These are phyloP conservation scores for Picea sitchensis DNA, from an alignment of 75 land plant genomes.

Conservation along the genomic window DNA sequence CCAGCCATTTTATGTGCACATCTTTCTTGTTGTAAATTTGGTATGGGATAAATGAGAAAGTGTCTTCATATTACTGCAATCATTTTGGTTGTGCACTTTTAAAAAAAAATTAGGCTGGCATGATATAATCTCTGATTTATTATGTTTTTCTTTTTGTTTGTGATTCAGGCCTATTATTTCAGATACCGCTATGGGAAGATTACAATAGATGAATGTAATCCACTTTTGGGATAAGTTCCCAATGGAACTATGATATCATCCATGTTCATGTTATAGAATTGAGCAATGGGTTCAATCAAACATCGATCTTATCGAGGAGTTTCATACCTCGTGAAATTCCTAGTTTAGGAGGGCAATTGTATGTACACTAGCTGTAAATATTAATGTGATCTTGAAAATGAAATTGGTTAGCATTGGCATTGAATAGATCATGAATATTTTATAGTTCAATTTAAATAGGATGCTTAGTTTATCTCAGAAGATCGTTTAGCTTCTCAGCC, in stretches of 20 bases:
- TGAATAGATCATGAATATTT: too few relatives aligned
- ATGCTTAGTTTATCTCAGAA: too few relatives aligned
- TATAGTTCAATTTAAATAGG: too few relatives aligned
- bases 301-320: not conserved
- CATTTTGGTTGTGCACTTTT: not conserved
- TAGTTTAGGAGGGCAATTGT: too few relatives aligned
- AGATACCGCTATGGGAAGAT: not conserved
- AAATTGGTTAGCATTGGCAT: too few relatives aligned
- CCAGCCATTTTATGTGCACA: not conserved
- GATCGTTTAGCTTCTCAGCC: too few relatives aligned
- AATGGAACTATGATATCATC: not conserved
- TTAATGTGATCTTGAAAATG: too few relatives aligned
- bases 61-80: not conserved
- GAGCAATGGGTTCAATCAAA: not conserved
- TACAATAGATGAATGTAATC: slow-evolving; percentile 4
- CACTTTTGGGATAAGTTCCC: slow-evolving; percentile 13
- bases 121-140: not conserved
- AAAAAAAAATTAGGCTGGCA: not conserved
- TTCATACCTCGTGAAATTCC: slow-evolving; percentile 8
- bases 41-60: too few relatives aligned
- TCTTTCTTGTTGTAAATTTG: not conserved
- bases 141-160: not conserved
- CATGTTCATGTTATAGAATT: not conserved
- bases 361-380: too few relatives aligned
- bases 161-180: slow-evolving; percentile 14